Conservation (phyloP, 2,329 filamentous ascomycete species). For the Epichloe amarillans region DNA sequence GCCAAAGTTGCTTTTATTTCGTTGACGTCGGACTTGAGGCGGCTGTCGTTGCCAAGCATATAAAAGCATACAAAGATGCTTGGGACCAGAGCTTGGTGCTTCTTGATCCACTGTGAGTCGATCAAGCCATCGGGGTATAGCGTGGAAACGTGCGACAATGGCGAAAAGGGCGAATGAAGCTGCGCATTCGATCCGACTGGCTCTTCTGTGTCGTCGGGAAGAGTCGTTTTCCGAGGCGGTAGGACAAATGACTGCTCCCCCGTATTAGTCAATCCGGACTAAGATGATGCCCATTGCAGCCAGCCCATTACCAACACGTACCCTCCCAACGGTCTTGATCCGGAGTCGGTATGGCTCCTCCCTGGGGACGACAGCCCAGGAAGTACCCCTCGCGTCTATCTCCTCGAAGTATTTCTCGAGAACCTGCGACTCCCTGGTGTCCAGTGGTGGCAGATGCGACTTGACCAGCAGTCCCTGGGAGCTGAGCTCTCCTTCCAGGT, state of each 20-base stretch:
- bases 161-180: constrained; percentile 87
- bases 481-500: constrained; percentile 37
- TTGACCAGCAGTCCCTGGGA: constrained; percentile 48
- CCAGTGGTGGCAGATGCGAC: constrained; percentile 57
- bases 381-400: constrained; percentile 47
- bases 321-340: constrained; percentile 65
- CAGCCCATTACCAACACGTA: constrained; percentile 31
- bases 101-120: constrained; percentile 68
- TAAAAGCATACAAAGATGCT: constrained; percentile 75
- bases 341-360: constrained; percentile 47
- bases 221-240: constrained; percentile 42
- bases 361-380: constrained; percentile 52
- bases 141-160: constrained; percentile 67
- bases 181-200: constrained; percentile 33
- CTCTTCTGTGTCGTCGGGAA: constrained; percentile 38
- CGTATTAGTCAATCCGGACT: constrained; percentile 14
- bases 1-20: constrained; percentile 54
- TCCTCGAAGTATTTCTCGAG: constrained; percentile 54
- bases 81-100: constrained; percentile 76
- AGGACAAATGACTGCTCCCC: constrained; percentile 36
- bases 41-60: constrained; percentile 66
- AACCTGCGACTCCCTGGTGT: constrained; percentile 48
- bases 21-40: constrained; percentile 78
- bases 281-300: neutral
- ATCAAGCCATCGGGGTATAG: constrained; percentile 86